Evolutionary conservation across 225 moss, liverwort and hornwort genomes (phyloP), one percentile per base, ranked within the genome.

Genomic region (Polytrichum formosum): DNA sequence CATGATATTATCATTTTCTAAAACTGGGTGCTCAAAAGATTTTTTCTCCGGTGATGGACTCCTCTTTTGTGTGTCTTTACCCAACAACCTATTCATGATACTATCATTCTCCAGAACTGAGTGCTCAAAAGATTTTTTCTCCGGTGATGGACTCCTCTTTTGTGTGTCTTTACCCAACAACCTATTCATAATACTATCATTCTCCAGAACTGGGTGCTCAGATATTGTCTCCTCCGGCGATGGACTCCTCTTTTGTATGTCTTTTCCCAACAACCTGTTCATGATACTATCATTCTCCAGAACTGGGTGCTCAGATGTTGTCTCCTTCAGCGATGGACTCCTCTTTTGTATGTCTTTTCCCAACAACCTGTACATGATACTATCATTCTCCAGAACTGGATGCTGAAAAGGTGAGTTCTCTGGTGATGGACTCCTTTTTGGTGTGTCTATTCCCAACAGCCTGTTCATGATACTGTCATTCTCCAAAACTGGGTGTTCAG

Each of bases 21-120:
- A 25, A 26, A 63, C 25, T 54, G 28, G 35, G 33, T 56, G 71
- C 68, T 69, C 62, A 65, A 37, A 58, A 72, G 3, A 18, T 66
- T 30, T 18, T 21, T 46, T 23, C 56, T 22, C 60, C 26, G 20
- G 26, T 1, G 18, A 5, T n/a, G 55, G 25, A 70, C 33, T 26
- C 67, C 26, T 23, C 21, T 13, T 33, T 54, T 28, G 56, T 60
- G 31, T 59, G 5, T 67, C 46, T 65, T 18, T 28, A 19, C 6
- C 17, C 28, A 72, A 25, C 67, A 54, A 55, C 61, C 37, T 18
- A 10, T 28, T 29, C 13, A 28, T 2, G 26, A 61, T 18, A 23
- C 66, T 66, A 7, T 66, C 30, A 25, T 35, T 5, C 25, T 66
- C 55, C 4, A 4, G 9, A 26, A 63, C 25, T 54, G 28, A 28